Conservation (phyloP, 106 monocot species). For the Triglochin maritima region DNA sequence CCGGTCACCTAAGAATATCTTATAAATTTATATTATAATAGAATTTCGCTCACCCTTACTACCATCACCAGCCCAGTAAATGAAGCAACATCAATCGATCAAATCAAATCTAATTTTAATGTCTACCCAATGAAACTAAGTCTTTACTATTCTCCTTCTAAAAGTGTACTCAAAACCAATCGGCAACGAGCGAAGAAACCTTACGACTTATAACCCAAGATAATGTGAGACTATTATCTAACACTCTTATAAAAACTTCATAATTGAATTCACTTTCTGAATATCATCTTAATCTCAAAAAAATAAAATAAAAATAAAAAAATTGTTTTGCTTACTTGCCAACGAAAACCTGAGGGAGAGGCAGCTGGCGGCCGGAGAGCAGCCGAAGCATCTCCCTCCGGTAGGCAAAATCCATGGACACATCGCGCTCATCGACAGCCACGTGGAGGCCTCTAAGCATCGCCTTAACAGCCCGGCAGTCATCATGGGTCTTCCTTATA, state of each 20-base stretch:
- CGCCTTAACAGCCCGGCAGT: constrained; percentile 47
- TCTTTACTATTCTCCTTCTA: too few relatives aligned
- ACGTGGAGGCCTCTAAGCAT: constrained; percentile 52
- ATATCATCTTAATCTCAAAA: background rate
- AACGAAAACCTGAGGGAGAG: constrained; percentile 33
- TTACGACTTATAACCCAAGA: too few relatives aligned
- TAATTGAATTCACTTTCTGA: too few relatives aligned
- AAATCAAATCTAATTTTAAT: too few relatives aligned
- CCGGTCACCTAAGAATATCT: too few relatives aligned
- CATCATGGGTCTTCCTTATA: constrained; percentile 57
- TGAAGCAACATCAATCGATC: too few relatives aligned
- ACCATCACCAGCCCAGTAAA: too few relatives aligned
- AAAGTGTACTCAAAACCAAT: background rate
- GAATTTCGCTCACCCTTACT: too few relatives aligned
- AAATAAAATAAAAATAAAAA: background rate
- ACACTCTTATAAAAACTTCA: background rate
- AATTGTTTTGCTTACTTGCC: background rate
- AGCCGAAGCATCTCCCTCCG: constrained; percentile 37
- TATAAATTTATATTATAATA: too few relatives aligned
- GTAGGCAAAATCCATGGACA: constrained; percentile 57
- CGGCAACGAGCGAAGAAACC: background rate
- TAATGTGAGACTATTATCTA: too few relatives aligned
- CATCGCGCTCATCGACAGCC: constrained; percentile 60
- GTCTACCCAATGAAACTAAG: too few relatives aligned
- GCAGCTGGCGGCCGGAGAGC: constrained; percentile 16